These are phyloP conservation scores for Geranium brycei DNA, from an alignment of 345 rosid genomes.

Conservation along the genomic window DNA sequence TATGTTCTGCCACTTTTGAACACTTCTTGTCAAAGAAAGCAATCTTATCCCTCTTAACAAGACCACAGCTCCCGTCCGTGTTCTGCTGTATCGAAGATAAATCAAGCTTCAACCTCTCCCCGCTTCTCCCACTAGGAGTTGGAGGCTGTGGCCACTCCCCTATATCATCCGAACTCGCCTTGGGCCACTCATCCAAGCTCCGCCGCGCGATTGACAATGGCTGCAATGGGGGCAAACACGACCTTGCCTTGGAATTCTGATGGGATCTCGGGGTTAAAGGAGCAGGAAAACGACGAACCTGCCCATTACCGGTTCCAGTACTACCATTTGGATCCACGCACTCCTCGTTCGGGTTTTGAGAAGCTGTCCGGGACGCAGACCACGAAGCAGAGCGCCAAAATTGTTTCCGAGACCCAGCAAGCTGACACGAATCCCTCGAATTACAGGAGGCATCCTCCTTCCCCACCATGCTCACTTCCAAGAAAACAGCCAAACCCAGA, in stretches of 20 bases:
- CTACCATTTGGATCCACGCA: slow-evolving; percentile 33
- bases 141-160: slow-evolving; percentile 97
- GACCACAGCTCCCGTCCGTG: slow-evolving; percentile 57
- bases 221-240: slow-evolving; percentile 90
- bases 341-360: slow-evolving; percentile 37
- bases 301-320: slow-evolving; percentile 24
- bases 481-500: background rate
- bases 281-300: slow-evolving; percentile 42
- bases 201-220: slow-evolving; percentile 81
- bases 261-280: slow-evolving; percentile 90
- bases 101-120: slow-evolving; percentile 92
- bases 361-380: slow-evolving; percentile 80
- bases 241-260: slow-evolving; percentile 70
- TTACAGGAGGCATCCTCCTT: slow-evolving; percentile 63
- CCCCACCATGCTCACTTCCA: slow-evolving; percentile 54
- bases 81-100: slow-evolving; percentile 60
- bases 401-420: slow-evolving; percentile 56
- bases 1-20: slow-evolving; percentile 88
- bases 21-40: slow-evolving; percentile 94
- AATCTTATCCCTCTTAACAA: slow-evolving; percentile 78
- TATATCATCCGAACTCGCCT: slow-evolving; percentile 84
- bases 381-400: slow-evolving; percentile 96
- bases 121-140: slow-evolving; percentile 63
- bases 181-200: slow-evolving; percentile 98
- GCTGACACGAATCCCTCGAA: slow-evolving; percentile 35